Evolutionary conservation across 192 early-diverging fungal species (phyloP).

Genomic region (Oehlia diaphana): DNA sequence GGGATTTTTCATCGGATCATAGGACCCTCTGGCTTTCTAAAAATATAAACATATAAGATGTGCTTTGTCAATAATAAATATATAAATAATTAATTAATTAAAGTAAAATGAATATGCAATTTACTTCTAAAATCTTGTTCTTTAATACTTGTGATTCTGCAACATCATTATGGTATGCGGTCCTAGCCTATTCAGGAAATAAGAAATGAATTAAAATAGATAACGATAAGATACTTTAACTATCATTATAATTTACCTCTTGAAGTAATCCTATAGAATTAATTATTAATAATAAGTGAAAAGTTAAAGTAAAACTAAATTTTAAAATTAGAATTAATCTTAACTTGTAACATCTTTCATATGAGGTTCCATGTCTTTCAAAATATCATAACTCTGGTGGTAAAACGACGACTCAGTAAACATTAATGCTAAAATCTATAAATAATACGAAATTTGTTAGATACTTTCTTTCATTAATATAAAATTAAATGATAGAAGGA

Average conservation of each 20-base stretch:
- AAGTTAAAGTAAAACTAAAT: slow-evolving; percentile 15
- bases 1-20: slow-evolving; percentile 26
- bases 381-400: slow-evolving; percentile 78
- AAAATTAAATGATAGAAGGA: neutral
- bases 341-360: slow-evolving; percentile 74
- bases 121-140: slow-evolving; percentile 12
- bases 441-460: neutral
- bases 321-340: neutral
- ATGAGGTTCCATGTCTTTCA: slow-evolving; percentile 78
- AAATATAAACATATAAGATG: neutral
- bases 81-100: neutral
- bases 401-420: slow-evolving; percentile 82
- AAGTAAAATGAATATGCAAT: neutral
- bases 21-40: slow-evolving; percentile 24
- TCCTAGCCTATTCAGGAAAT: slow-evolving; percentile 14
- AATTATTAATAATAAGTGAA: slow-evolving; percentile 25
- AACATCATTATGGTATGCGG: slow-evolving; percentile 21
- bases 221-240: neutral
- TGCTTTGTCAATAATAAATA: no score
- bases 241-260: slow-evolving; percentile 37
- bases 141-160: slow-evolving; percentile 22
- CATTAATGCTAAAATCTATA: slow-evolving; percentile 72
- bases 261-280: slow-evolving; percentile 39
- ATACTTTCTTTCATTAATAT: neutral
- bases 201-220: neutral